These are phyloP conservation scores for Coprinopsis cinerea DNA, from an alignment of 768 basidiomycete species.

Conservation along the genomic window DNA sequence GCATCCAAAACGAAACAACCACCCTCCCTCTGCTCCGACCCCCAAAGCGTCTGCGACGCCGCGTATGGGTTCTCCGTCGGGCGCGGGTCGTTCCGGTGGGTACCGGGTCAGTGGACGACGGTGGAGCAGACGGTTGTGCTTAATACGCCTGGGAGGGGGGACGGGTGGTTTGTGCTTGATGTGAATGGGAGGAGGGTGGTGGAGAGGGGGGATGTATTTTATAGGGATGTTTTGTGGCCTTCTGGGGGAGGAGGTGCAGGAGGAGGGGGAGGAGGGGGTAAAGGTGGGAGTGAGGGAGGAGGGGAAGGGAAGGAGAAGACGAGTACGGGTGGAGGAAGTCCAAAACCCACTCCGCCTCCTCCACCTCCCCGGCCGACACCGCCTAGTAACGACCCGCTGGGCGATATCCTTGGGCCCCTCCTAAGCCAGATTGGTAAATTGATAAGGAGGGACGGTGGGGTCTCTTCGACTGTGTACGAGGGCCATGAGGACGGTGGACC, in stretches of 20 bases:
- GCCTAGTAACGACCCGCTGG: slow-evolving; percentile 6
- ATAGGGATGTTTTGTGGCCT: slow-evolving; percentile 37
- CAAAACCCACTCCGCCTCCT: too few relatives aligned
- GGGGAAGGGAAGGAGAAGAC: slow-evolving; percentile 2
- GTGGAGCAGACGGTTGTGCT: slow-evolving; percentile 63
- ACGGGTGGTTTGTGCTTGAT: slow-evolving; percentile 59
- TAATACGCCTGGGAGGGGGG: slow-evolving; percentile 67
- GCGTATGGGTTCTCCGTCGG: slow-evolving; percentile 72
- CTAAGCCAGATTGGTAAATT: slow-evolving; percentile 6
- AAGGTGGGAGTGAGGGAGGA: slow-evolving; percentile 1
- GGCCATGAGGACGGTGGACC: neutral
- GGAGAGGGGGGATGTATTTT: slow-evolving; percentile 51
- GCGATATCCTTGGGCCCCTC: slow-evolving; percentile 12
- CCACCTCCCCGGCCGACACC: neutral
- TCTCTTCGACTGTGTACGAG: too few relatives aligned
- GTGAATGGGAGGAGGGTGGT: slow-evolving; percentile 58
- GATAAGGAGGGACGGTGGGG: neutral
- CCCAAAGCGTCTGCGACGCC: slow-evolving; percentile 55
- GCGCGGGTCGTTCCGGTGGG: slow-evolving; percentile 63
- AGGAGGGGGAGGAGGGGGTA: slow-evolving; percentile 2
- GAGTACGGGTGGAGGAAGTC: too few relatives aligned
- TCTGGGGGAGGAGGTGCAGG: neutral
- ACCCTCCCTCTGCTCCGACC: slow-evolving; percentile 47
- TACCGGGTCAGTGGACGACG: slow-evolving; percentile 62
- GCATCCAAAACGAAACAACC: slow-evolving; percentile 71